Conservation (phyloP, 306 rosid species). For the Prinsepia uniflora region DNA sequence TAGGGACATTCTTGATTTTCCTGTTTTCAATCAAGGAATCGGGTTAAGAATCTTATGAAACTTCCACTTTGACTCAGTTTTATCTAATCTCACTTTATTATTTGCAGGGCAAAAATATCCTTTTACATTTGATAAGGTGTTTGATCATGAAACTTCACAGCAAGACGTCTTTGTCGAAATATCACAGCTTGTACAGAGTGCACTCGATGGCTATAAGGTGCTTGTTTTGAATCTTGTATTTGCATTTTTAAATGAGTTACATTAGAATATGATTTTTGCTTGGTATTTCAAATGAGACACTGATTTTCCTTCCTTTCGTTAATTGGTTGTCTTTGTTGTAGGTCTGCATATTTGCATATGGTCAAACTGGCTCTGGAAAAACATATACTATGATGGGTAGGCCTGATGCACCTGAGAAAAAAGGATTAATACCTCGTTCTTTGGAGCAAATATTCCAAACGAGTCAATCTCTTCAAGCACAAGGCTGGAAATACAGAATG, state of each 20-base stretch:
- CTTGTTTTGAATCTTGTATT: not conserved
- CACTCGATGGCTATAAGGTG: conserved; percentile 98
- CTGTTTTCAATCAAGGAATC: not conserved
- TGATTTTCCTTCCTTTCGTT: not conserved
- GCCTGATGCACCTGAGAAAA: conserved; percentile 67
- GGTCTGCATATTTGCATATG: conserved; percentile 99
- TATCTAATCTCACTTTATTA: not conserved
- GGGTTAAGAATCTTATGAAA: not conserved
- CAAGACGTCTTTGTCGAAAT: conserved; percentile 79
- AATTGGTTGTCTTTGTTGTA: conserved; percentile 31
- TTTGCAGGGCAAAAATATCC: conserved; percentile 70
- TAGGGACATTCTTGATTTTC: conserved; percentile 22
- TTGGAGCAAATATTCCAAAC: conserved; percentile 81
- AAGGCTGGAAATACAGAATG: conserved; percentile 91
- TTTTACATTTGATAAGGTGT: conserved; percentile 94
- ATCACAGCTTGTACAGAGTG: conserved; percentile 94
- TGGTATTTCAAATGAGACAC: not conserved
- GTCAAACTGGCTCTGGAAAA: conserved; percentile 93
- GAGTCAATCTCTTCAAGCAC: conserved; percentile 71
- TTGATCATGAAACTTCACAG: conserved; percentile 75
- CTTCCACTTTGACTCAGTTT: not conserved
- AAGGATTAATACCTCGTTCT: conserved; percentile 91
- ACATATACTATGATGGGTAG: conserved; percentile 95
- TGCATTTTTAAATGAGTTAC: not conserved
- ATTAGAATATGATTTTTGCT: not conserved